A percentile compares a stretch with the other conserved stretches of the same genome.
Conservation (phyloP, 345 rosid genomes). For the Euclidium syriacum region DNA sequence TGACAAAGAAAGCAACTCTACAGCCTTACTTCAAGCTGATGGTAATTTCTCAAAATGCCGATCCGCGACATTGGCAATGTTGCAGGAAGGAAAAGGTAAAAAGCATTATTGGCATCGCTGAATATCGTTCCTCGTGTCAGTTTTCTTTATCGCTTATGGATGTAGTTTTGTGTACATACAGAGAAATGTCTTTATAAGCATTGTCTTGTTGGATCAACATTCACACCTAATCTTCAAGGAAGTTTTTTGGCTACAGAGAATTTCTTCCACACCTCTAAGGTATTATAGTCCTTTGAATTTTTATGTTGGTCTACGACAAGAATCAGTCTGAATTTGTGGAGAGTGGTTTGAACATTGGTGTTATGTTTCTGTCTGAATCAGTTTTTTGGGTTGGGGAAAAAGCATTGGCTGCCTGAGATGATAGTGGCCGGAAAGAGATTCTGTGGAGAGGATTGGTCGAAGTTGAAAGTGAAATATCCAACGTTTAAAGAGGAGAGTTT, state of each 20-base stretch:
- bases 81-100: slow-evolving; percentile 78
- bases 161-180: slow-evolving; percentile 30
- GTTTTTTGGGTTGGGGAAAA: slow-evolving; percentile 69
- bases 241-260: slow-evolving; percentile 81
- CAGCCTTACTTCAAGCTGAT: slow-evolving; percentile 42
- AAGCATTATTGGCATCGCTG: background rate
- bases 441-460: slow-evolving; percentile 85
- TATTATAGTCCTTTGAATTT: slow-evolving; percentile 29
- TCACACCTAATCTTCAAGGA: slow-evolving; percentile 76
- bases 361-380: slow-evolving; percentile 26
- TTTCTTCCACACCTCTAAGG: slow-evolving; percentile 87
- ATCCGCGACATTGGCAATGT: slow-evolving; percentile 52
- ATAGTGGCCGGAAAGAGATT: slow-evolving; percentile 56
- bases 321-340: background rate
- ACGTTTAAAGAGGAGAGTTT: slow-evolving; percentile 57
- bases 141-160: background rate
- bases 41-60: slow-evolving; percentile 94
- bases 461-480: slow-evolving; percentile 49
- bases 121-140: background rate
- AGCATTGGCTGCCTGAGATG: slow-evolving; percentile 57
- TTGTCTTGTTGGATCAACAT: slow-evolving; percentile 73
- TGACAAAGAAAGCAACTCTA: slow-evolving; percentile 23
- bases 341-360: background rate
- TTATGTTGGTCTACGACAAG: background rate
- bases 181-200: slow-evolving; percentile 58